Base-by-base conservation (phyloP, 2,329 filamentous ascomycete genomes). In the Colletotrichum sp. region DNA sequence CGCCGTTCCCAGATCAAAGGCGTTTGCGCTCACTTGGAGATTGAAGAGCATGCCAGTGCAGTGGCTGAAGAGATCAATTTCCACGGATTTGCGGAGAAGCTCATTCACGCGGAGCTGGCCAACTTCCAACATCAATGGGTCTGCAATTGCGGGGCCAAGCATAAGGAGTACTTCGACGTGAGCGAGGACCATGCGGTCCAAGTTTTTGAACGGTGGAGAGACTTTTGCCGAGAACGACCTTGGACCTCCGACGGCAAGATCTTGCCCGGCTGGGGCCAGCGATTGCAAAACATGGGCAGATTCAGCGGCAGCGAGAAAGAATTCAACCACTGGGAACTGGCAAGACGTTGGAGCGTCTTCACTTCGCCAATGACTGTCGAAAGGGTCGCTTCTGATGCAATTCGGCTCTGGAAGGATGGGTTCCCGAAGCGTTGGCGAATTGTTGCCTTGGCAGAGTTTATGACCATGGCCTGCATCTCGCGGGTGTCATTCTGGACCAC, bases 131-230 rank as follows among this genome's bases (percentile, higher is more conserved):
- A 69, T 26, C 10, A 21, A 7, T 57, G 30, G 36, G 10, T 3
- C 18, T 73, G 71, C 8, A 5, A 5, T 1, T 73, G 71, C 39
- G 18, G 12, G 1, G 26, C 8, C 3, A 32, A 4, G 6, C 71
- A 73, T 16, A 70, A 21, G 3, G 71, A 73, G 60, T 73, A 73
- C 24, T 73, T 70, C 3, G 15, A 55, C 16, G 71, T 70, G n/a
- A 44, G 57, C 24, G 71, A 73, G 12, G 55, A 70, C 4, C 7
- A 57, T 24, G 71, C 66, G 10, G 18, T 69, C 13, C 55, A 70
- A 18, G 71, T 57, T 2, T 69, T 62, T 8, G 8, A 18, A 15
- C 39, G 71, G 36, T 73, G 71, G 71, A 24, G 55, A n/a, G 44
- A 63, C 6, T 73, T 73, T 44, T 73, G 71, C 13, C 8, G 24